Evolutionary conservation across 2,329 filamentous ascomycete genomes (phyloP), one percentile per base, ranked within the genome.

Genomic region (Fusarium protoensiforme): DNA sequence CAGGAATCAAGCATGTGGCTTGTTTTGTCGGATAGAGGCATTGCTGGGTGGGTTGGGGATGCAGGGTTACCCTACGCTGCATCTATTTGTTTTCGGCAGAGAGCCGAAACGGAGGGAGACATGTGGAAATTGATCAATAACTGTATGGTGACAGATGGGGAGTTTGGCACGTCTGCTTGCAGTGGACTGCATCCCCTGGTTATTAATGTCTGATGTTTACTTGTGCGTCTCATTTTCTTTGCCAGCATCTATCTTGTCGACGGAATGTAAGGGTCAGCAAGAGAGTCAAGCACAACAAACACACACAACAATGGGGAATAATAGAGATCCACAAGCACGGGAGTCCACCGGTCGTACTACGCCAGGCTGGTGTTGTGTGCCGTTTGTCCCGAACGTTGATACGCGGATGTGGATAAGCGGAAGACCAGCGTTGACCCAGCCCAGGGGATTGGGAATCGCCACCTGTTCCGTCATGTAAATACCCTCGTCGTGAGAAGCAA

Each of bases 61-160:
- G 22, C 31, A 61, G 43, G 41, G 59, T 51, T 61, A 51, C 59
- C 59, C 59, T 29, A 61, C 46, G 43, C 59, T 36, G 31, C 31
- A 51, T n/a, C 22, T 14, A n/a, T 51, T 43, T 22, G 31, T 33
- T 16, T 36, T 51, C 43, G 41, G 41, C 31, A 51, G 31, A 18
- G 41, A 61, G 31, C 59, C 59, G 41, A 53, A 51, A 10, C 20
- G 39, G 20, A 43, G 20, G 18, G 46, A 56, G 31, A 36, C 18
- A 9, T 35, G 31, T 56, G 58, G 41, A 61, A 35, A 61, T n/a
- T 22, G 20, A 48, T 48, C 18, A 36, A 41, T 54, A 18, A 51
- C 18, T 27, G 9, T n/a, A 51, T 13, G 48, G 27, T 16, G 27
- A n/a, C 16, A n/a, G 13, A 29, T n/a, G 11, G 29, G 13, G 20